These are phyloP conservation scores for Rhodamnia argentea DNA, from an alignment of 345 rosid species.

Conservation along the genomic window DNA sequence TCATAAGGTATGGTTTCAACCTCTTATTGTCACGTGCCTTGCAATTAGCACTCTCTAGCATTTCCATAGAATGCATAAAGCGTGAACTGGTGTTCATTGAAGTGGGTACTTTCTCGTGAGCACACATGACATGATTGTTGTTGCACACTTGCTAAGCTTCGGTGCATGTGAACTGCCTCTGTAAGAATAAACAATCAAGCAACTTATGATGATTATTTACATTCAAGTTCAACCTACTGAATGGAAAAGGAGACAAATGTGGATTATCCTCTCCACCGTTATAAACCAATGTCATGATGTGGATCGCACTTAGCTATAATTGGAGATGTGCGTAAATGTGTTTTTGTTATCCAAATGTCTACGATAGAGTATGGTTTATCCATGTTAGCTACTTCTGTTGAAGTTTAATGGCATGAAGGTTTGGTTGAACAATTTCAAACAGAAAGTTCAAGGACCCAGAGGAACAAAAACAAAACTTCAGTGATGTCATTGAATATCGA, in stretches of 20 bases:
- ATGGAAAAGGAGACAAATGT: neutral
- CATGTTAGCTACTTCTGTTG: neutral
- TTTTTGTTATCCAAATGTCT: neutral
- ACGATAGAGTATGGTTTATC: neutral
- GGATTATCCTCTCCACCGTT: neutral
- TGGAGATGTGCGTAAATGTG: neutral
- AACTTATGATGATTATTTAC: neutral
- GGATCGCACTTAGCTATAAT: neutral
- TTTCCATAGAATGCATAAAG: neutral
- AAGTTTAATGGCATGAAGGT: neutral
- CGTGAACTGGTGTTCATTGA: neutral
- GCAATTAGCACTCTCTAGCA: neutral
- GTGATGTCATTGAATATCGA: neutral
- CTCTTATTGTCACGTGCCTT: neutral
- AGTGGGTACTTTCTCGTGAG: neutral
- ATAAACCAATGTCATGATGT: neutral
- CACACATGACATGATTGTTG: neutral
- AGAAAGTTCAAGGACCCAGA: neutral
- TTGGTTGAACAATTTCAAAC: neutral
- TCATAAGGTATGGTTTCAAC: conserved; percentile 40
- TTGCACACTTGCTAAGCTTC: neutral
- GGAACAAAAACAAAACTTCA: neutral
- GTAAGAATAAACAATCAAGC: neutral
- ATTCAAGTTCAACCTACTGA: neutral
- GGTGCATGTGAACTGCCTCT: neutral